A percentile compares a stretch with the other conserved stretches of the same genome.
Evolutionary conservation across 805 yeast genomes (phyloP).

Genomic region (Metschnikowia bowlesiae): DNA sequence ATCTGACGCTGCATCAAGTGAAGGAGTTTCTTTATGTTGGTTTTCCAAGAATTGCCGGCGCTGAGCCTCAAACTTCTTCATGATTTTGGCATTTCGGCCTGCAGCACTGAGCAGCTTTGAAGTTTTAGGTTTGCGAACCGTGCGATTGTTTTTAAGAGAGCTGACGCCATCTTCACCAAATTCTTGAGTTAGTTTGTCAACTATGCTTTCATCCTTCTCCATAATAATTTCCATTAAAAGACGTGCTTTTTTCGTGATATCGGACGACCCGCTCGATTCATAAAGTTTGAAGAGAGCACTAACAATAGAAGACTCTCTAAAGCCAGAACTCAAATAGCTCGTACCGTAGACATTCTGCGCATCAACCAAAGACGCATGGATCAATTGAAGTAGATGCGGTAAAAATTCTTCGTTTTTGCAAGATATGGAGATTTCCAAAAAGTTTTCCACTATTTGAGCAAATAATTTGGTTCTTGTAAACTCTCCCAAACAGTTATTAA

Average conservation of each 20-base stretch:
- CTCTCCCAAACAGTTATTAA: constrained; percentile 39
- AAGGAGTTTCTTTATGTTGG: not conserved
- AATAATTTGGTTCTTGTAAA: constrained; percentile 50
- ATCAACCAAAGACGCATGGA: constrained; percentile 61
- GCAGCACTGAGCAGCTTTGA: constrained; percentile 53
- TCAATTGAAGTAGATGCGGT: constrained; percentile 58
- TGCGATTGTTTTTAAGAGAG: constrained; percentile 35
- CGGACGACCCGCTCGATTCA: constrained; percentile 47
- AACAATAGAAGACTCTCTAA: constrained; percentile 50
- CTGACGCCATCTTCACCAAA: constrained; percentile 55
- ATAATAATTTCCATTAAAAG: constrained; percentile 48
- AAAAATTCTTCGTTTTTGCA: constrained; percentile 50
- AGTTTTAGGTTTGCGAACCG: constrained; percentile 39
- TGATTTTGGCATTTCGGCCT: constrained; percentile 59
- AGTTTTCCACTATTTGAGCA: constrained; percentile 54
- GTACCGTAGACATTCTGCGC: constrained; percentile 41
- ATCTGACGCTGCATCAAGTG: not conserved
- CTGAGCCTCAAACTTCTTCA: constrained; percentile 59
- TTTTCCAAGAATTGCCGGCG: constrained; percentile 43
- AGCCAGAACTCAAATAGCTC: constrained; percentile 38
- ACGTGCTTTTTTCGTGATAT: constrained; percentile 38
- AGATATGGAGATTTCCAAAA: constrained; percentile 51
- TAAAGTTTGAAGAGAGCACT: constrained; percentile 25
- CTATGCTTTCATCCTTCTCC: constrained; percentile 43
- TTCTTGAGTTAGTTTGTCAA: constrained; percentile 49